These are phyloP conservation scores for Kwoniella botswanensis DNA, from an alignment of 768 basidiomycete genomes.

Conservation along the genomic window DNA sequence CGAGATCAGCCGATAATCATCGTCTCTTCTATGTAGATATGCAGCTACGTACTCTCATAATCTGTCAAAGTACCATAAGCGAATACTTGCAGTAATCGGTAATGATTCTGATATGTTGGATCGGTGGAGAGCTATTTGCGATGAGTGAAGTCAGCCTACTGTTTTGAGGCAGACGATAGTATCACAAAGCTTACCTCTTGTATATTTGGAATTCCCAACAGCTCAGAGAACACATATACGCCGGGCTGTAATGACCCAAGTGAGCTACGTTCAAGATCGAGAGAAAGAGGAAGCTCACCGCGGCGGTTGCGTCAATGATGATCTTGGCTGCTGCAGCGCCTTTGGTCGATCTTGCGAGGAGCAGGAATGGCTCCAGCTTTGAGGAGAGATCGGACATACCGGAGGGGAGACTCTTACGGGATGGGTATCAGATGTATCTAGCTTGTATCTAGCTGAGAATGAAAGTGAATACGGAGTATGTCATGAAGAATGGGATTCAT, in stretches of 20 bases:
- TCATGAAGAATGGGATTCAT: no score
- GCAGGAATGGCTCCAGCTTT: constrained; percentile 74
- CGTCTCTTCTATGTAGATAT: neutral
- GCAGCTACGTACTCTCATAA: constrained; percentile 69
- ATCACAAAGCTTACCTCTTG: constrained; percentile 68
- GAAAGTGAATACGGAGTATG: no score
- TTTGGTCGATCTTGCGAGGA: constrained; percentile 89
- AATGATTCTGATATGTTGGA: constrained; percentile 69
- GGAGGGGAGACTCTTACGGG: neutral
- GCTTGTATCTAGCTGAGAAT: no score
- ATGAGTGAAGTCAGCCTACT: constrained; percentile 15
- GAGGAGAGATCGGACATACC: constrained; percentile 36
- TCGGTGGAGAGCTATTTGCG: constrained; percentile 69
- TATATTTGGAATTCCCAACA: constrained; percentile 80
- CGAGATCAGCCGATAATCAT: no score
- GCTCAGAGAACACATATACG: constrained; percentile 88
- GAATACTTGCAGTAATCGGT: constrained; percentile 79
- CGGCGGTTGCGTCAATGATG: constrained; percentile 80
- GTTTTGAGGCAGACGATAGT: neutral
- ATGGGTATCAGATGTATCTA: no score
- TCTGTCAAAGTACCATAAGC: constrained; percentile 85
- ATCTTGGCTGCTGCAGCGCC: constrained; percentile 87
- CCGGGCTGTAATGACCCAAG: constrained; percentile 63
- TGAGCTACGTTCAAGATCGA: constrained; percentile 10
- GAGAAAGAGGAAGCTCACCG: constrained; percentile 56